Conservation (phyloP, 164 flowering plant species). For the Tetracentron sinense region DNA sequence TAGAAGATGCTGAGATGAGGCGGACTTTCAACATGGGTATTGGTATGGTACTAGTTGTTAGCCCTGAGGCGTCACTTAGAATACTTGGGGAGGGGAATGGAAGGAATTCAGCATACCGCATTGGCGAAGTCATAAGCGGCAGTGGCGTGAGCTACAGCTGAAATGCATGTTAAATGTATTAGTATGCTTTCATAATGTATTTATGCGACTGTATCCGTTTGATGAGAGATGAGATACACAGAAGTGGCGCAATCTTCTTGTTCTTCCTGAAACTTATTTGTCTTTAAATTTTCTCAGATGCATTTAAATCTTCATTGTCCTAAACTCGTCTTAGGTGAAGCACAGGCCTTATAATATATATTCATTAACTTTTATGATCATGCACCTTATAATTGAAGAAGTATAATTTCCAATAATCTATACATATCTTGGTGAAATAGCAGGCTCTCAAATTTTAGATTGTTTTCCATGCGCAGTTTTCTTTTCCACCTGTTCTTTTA, state of each 20-base stretch:
- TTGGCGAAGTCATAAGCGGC: conserved; percentile 59
- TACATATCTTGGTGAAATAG: too few species aligned
- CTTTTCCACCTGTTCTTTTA: too few species aligned
- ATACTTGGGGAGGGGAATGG: conserved; percentile 39
- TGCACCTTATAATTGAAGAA: too few species aligned
- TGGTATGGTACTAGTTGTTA: conserved; percentile 79
- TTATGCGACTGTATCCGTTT: background rate
- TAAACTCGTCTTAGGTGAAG: too few species aligned
- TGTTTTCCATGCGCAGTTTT: too few species aligned
- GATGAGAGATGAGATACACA: background rate
- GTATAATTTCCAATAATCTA: too few species aligned
- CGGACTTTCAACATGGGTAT: conserved; percentile 92
- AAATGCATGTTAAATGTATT: background rate
- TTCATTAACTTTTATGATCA: too few species aligned
- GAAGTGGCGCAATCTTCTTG: background rate
- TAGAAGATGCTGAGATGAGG: conserved; percentile 81
- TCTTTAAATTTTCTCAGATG: background rate
- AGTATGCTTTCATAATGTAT: background rate
- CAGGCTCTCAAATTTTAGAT: too few species aligned
- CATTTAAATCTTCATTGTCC: too few species aligned
- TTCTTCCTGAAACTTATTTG: background rate
- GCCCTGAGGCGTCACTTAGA: conserved; percentile 55
- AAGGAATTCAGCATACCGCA: conserved; percentile 28
- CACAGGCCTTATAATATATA: too few species aligned
- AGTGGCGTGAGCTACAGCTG: conserved; percentile 42